Evolutionary conservation across 805 yeast species (phyloP).

Genomic region (Gaillardinia entomophila): DNA sequence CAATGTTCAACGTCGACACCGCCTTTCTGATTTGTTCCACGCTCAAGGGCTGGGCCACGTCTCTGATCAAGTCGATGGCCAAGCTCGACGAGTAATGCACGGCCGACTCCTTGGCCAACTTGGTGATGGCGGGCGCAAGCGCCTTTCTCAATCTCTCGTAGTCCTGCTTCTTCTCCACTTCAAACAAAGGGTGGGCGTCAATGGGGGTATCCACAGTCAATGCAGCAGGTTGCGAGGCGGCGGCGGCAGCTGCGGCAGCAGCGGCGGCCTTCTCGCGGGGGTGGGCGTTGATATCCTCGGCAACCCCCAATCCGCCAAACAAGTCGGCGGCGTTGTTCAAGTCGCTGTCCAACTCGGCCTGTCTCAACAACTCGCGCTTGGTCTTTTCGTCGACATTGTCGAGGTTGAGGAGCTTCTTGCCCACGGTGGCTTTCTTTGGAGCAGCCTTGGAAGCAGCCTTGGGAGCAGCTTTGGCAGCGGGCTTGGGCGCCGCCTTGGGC

Average conservation of each 20-base stretch:
- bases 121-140: slow-evolving; percentile 53
- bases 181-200: slow-evolving; percentile 74
- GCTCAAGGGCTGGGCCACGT: slow-evolving; percentile 72
- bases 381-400: slow-evolving; percentile 69
- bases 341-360: slow-evolving; percentile 82
- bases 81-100: slow-evolving; percentile 68
- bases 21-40: slow-evolving; percentile 83
- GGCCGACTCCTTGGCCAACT: slow-evolving; percentile 54
- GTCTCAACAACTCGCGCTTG: slow-evolving; percentile 65
- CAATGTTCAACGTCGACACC: slow-evolving; percentile 73
- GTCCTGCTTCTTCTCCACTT: slow-evolving; percentile 74
- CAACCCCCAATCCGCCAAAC: slow-evolving; percentile 67
- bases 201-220: slow-evolving; percentile 61
- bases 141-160: slow-evolving; percentile 70
- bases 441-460: slow-evolving; percentile 16
- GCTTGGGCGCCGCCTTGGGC: slow-evolving; percentile 29
- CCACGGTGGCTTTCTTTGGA: not conserved
- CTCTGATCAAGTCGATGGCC: slow-evolving; percentile 83
- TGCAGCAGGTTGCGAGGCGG: slow-evolving; percentile 23
- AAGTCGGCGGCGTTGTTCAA: slow-evolving; percentile 89
- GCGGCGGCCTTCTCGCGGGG: slow-evolving; percentile 48
- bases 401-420: slow-evolving; percentile 39
- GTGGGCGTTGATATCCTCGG: slow-evolving; percentile 41
- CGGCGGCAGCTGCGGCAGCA: slow-evolving; percentile 31
- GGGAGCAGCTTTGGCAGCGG: slow-evolving; percentile 43